Evolutionary conservation across 2,329 filamentous ascomycete genomes (phyloP), one percentile per base, ranked within the genome.

Genomic region (Plectosphaerella plurivora): DNA sequence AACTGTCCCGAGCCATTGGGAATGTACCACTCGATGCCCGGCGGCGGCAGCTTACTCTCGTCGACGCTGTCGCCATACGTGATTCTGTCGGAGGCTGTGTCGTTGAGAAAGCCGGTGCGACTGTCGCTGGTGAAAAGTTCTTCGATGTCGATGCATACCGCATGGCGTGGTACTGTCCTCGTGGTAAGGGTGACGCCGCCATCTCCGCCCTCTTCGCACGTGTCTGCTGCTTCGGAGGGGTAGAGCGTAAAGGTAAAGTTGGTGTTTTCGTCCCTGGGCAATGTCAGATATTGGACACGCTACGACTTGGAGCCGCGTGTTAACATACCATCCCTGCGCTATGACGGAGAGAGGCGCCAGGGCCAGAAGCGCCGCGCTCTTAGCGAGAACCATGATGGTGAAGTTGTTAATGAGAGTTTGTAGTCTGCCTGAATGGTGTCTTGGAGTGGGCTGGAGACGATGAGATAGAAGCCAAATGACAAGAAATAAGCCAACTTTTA

Each of bases 21-120:
- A 4, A 58, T 53, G 7, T 48, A 47, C 51, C 52, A 60, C 22
- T 55, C 18, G 4, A 59, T 47, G 5, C 59, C 55, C n/a, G 35
- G 35, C 20, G 36, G 47, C 14, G 47, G 47, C 5, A 49, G 36
- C 10, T 28, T 42, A 22, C 37, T 39, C 15, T 41, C 20, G 20
- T 49, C 47, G 8, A 49, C 35, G 11, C 25, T 2, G 33, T 36
- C 16, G 20, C 2, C 14, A 12, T 41, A 41, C 14, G 7, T 49
- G 36, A 49, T 14, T 5, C 2, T 5, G 35, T 49, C 5, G 5
- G 47, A 49, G n/a, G 14, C 3, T 5, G 35, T 25, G 16, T 49
- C 47, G 35, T 39, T 39, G 18, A 49, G 22, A 20, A 49, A 49
- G 3, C 47, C 47, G 14, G 16, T 25, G 6, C 33, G 35, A 11